Evolutionary conservation across 257 asterid species (phyloP).

Genomic region (Solanum rostratum): DNA sequence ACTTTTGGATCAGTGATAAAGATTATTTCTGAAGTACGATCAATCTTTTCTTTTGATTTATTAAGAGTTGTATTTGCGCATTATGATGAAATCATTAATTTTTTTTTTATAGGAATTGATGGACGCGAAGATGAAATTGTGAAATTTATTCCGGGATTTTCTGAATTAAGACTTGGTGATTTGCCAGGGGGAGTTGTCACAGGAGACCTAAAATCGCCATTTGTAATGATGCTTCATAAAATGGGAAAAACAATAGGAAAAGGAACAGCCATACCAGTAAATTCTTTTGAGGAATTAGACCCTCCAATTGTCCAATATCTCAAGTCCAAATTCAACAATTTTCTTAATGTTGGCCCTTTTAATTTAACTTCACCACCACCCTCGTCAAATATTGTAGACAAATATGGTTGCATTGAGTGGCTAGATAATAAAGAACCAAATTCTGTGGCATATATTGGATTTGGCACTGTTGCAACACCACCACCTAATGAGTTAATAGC

Average conservation of each 20-base stretch:
- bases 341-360: conserved; percentile 63
- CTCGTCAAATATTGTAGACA: not conserved
- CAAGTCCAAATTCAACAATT: conserved; percentile 32
- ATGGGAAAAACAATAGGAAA: conserved; percentile 33
- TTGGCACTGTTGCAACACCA: conserved; percentile 38
- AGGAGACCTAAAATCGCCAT: conserved; percentile 21
- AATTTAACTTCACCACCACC: conserved; percentile 12
- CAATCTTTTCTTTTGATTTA: not conserved
- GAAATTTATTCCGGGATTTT: conserved; percentile 41
- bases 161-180: conserved; percentile 28
- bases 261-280: conserved; percentile 39
- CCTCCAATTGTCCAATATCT: conserved; percentile 33
- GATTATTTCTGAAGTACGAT: not conserved
- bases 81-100: not conserved
- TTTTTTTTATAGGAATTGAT: not conserved
- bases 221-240: conserved; percentile 26
- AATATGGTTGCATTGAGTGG: conserved; percentile 45
- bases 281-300: conserved; percentile 67
- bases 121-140: conserved; percentile 20
- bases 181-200: conserved; percentile 28
- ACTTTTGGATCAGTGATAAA: not conserved
- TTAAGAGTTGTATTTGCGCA: not conserved
- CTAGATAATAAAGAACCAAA: conserved; percentile 23
- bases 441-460: conserved; percentile 42
- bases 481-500: conserved; percentile 42